A percentile compares a stretch with the other conserved stretches of the same genome.
Conservation (phyloP, 2,329 filamentous ascomycete genomes). For the Aspergillus intermedius region DNA sequence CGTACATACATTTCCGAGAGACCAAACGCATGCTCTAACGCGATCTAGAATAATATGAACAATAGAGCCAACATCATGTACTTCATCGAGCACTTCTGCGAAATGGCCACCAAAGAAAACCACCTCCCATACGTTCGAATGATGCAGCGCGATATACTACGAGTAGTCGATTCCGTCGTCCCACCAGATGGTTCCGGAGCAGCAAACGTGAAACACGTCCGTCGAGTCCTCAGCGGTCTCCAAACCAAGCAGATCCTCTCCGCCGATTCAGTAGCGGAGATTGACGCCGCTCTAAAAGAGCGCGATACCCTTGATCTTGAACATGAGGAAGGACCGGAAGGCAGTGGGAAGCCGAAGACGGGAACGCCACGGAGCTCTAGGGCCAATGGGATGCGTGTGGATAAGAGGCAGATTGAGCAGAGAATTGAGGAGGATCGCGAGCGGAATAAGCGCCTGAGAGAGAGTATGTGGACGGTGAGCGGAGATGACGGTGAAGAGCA, state of each 20-base stretch:
- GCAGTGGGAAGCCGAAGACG: slow-evolving; percentile 17
- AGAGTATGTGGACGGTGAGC: slow-evolving; percentile 87
- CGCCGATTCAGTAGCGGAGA: slow-evolving; percentile 66
- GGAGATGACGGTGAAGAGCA: slow-evolving; percentile 63
- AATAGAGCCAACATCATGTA: slow-evolving; percentile 98
- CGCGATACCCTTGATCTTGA: slow-evolving; percentile 57
- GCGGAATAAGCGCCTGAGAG: slow-evolving; percentile 81
- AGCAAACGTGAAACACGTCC: slow-evolving; percentile 87
- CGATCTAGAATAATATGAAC: slow-evolving; percentile 78
- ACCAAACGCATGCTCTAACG: background rate
- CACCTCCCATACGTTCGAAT: slow-evolving; percentile 81
- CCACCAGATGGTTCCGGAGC: slow-evolving; percentile 80
- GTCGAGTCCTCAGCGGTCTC: slow-evolving; percentile 68
- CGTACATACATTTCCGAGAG: slow-evolving; percentile 13
- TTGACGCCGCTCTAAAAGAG: slow-evolving; percentile 76
- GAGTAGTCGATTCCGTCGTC: slow-evolving; percentile 86
- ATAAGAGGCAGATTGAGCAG: slow-evolving; percentile 89
- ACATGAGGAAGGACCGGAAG: slow-evolving; percentile 24
- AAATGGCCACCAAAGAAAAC: slow-evolving; percentile 69
- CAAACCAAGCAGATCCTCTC: slow-evolving; percentile 66
- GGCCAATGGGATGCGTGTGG: slow-evolving; percentile 49
- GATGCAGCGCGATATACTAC: slow-evolving; percentile 88
- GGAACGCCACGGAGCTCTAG: slow-evolving; percentile 23
- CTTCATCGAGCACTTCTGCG: slow-evolving; percentile 92
- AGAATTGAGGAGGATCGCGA: slow-evolving; percentile 95